Conservation (phyloP, 495 filamentous ascomycete genomes). For the Penicillium pulvis region DNA sequence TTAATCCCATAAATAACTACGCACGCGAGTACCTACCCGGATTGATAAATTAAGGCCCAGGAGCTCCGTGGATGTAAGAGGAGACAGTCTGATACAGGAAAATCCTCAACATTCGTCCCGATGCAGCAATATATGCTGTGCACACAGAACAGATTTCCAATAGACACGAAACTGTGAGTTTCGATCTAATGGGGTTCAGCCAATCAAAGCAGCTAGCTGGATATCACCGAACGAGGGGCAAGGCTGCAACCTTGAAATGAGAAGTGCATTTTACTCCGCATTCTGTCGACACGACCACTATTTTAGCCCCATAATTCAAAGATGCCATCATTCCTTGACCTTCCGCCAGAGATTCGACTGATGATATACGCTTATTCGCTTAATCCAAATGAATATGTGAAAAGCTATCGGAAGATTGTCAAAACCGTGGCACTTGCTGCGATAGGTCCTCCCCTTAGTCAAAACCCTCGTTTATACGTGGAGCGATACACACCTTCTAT, state of each 20-base stretch:
- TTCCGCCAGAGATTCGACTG: slow-evolving; percentile 20
- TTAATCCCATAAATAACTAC: no score
- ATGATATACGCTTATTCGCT: slow-evolving; percentile 19
- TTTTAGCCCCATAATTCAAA: not conserved
- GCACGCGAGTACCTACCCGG: no score
- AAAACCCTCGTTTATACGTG: not conserved
- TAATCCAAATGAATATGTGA: slow-evolving; percentile 22
- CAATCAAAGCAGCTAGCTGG: not conserved
- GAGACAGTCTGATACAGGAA: no score
- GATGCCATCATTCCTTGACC: slow-evolving; percentile 11
- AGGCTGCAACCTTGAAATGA: not conserved
- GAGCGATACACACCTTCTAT: slow-evolving; percentile 11
- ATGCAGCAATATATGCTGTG: no score
- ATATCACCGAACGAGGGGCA: not conserved
- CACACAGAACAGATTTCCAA: no score
- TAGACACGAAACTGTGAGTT: no score
- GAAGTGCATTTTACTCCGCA: not conserved
- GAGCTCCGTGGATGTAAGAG: no score
- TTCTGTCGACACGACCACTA: not conserved
- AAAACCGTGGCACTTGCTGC: not conserved
- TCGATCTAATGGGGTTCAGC: no score
- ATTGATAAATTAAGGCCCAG: no score
- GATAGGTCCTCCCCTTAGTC: not conserved
- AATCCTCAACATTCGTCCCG: no score
- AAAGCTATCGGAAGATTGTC: slow-evolving; percentile 14